phyloP scores from a whole-genome alignment of 768 basidiomycete species.

The Phanerochaete carnosa region DNA sequence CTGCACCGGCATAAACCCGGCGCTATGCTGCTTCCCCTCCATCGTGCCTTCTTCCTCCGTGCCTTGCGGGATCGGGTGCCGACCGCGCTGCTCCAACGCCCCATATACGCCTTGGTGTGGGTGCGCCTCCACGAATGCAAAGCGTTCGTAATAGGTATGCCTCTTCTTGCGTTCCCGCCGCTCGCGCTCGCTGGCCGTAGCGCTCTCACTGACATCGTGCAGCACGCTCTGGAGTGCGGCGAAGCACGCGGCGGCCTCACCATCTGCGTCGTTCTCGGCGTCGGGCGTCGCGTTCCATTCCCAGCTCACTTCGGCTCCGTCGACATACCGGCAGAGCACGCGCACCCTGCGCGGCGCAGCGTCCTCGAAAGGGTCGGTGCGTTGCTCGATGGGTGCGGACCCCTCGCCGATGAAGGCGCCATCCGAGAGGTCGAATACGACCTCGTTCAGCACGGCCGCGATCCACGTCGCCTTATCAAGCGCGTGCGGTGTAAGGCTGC shows the following conservation, averaged over 20 bases:
- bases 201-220: constrained; percentile 48
- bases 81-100: neutral
- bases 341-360: neutral
- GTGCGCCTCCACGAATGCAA: neutral
- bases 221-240: constrained; percentile 48
- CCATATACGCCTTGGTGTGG: neutral
- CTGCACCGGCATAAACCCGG: neutral
- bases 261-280: neutral
- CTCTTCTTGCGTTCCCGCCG: constrained; percentile 29
- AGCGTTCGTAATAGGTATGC: constrained; percentile 4
- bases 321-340: constrained; percentile 48
- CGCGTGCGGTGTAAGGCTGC: constrained; percentile 34
- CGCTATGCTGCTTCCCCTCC: neutral
- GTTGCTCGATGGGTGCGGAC: constrained; percentile 23
- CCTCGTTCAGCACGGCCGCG: constrained; percentile 50
- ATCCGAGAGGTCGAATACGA: constrained; percentile 56
- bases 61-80: neutral
- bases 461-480: constrained; percentile 61
- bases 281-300: constrained; percentile 33
- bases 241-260: constrained; percentile 31
- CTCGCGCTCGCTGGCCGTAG: constrained; percentile 38
- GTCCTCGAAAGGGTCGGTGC: neutral
- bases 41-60: neutral
- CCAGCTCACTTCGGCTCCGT: constrained; percentile 51
- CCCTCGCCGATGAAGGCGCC: constrained; percentile 21